Conservation (phyloP, 2,329 filamentous ascomycete genomes). For the Botrytis deweyae region DNA sequence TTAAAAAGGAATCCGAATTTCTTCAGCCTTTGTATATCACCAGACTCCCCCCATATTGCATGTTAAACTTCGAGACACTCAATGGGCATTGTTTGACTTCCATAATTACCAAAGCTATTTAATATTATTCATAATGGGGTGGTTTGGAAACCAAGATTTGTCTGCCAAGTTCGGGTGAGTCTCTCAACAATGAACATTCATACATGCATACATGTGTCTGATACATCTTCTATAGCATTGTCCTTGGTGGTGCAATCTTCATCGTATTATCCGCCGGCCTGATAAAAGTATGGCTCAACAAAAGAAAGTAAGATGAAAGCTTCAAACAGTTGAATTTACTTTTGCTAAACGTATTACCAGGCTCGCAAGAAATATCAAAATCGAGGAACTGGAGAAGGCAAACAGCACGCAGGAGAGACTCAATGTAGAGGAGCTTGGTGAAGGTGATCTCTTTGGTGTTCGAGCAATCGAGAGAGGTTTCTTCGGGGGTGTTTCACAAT, state of each 20-base stretch:
- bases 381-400: conserved; percentile 17
- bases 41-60: not conserved
- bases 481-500: conserved; percentile 28
- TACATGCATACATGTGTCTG: not conserved
- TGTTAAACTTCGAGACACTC: not conserved
- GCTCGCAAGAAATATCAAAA: conserved; percentile 20
- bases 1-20: not conserved
- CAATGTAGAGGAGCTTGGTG: conserved; percentile 19
- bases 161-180: conserved; percentile 19
- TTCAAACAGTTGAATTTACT: not conserved
- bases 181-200: not conserved
- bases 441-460: conserved; percentile 28
- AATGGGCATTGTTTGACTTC: not conserved
- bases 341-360: conserved; percentile 13
- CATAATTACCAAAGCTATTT: not conserved
- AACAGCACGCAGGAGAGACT: conserved; percentile 17
- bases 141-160: conserved; percentile 19
- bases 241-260: conserved; percentile 7
- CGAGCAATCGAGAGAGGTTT: conserved; percentile 27
- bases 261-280: conserved; percentile 7
- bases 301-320: conserved; percentile 12
- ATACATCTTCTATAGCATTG: conserved; percentile 2
- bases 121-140: conserved; percentile 22
- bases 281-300: conserved; percentile 17
- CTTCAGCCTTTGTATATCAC: not conserved